Evolutionary conservation across 345 rosid species (phyloP), one percentile per base, ranked within the genome.

Genomic region (Garcia nutans): DNA sequence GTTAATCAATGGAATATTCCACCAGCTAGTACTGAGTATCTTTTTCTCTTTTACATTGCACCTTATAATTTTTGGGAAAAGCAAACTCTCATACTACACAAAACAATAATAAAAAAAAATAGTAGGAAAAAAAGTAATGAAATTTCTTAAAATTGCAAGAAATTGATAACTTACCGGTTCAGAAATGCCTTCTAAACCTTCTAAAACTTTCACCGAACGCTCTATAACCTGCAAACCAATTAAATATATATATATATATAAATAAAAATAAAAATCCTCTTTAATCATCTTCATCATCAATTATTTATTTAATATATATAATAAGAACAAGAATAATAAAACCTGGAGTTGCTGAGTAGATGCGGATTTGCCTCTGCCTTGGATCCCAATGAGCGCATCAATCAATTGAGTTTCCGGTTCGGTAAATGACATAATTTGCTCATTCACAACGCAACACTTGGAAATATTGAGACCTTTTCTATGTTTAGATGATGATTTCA

Each of bases 341-440:
- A 61, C 44, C 20, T 64, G 42, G 74, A 93, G 97, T 78, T 96
- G 97, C 78, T 9, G 85, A 57, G 94, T 85, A 73, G 97, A 80
- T 47, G 96, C 99, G 0, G 96, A 90, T 77, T 88, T 86, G 69
- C 98, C 98, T 45, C 98, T 87, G 79, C 98, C 99, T 87, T 96
- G 99, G 75, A 96, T 91, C 13, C 99, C 97, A 10, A 91, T 86
- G 19, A 96, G 91, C 3, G 99, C 99, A 42, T 90, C 88, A 64
- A 96, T 83, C 33, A 96, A 89, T 55, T 83, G 82, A 78, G 84
- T 83, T 81, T 96, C 98, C 57, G 86, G 89, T n/a, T 86, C 88
- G 1, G 86, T 85, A 82, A 91, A 89, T 23, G 88, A 73, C 1
- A 80, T n/a, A 12, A 65, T 71, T 33, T 74, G 84, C 26, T 78